Evolutionary conservation across 345 rosid genomes (phyloP).

Genomic region (Rubroshorea leprosula): DNA sequence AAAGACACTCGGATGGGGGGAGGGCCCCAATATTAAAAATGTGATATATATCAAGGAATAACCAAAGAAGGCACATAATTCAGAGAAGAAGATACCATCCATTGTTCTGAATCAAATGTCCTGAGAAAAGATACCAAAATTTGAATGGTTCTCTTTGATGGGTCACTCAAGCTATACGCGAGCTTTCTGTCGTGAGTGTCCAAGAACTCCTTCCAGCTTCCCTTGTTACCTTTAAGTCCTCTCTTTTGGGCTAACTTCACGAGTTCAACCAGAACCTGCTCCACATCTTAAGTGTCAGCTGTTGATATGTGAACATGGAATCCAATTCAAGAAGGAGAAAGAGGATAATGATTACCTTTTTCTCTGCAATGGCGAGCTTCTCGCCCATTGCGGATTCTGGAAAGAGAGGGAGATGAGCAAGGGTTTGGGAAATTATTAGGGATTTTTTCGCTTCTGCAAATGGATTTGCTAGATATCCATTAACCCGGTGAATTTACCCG

Average conservation of each 20-base stretch:
- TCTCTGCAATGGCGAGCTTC: constrained; percentile 33
- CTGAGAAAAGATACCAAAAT: constrained; percentile 52
- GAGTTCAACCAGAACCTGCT: constrained; percentile 57
- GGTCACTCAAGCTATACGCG: constrained; percentile 68
- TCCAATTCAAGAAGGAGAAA: not conserved
- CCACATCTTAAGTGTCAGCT: not conserved
- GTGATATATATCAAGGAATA: not conserved
- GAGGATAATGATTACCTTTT: constrained; percentile 16
- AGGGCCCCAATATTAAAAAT: no score
- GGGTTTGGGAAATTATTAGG: not conserved
- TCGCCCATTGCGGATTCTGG: constrained; percentile 29
- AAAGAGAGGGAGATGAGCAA: not conserved
- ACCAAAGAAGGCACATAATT: not conserved
- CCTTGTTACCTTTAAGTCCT: constrained; percentile 42
- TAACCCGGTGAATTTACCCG: not conserved
- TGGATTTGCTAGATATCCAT: not conserved
- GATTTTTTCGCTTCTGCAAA: not conserved
- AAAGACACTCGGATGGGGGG: no score
- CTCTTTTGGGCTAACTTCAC: constrained; percentile 62
- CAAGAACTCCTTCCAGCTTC: constrained; percentile 76
- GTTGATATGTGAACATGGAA: not conserved
- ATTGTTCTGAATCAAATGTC: constrained; percentile 31
- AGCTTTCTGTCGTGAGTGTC: constrained; percentile 39
- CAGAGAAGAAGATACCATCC: not conserved
- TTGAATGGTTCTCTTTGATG: constrained; percentile 53